Evolutionary conservation across 2,329 filamentous ascomycete species (phyloP), one percentile per base, ranked within the genome.

Genomic region (Paecilomyces formosus): DNA sequence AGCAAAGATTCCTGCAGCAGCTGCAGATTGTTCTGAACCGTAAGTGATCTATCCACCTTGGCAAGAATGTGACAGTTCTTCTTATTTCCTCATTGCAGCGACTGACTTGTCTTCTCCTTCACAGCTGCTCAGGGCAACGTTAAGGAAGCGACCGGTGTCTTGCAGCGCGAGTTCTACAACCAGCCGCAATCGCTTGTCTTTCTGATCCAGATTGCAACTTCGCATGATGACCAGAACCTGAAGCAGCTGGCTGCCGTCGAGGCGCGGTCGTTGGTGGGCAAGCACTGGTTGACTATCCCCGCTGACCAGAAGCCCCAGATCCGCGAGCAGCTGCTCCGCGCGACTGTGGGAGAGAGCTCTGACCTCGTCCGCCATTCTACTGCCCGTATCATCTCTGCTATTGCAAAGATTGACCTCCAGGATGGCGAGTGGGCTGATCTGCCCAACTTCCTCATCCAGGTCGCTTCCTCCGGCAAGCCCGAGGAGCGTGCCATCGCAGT

Each of bases 111-210:
- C 30, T 31, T 31, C 30, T 31, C 11, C 7, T 9, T 31, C 11
- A 31, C 70, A 96, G 92, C 94, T 72, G 88, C 96, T 78, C 96
- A 92, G 65, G 86, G 90, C 67, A 86, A 87, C 77, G 87, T 96
- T 76, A 95, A 97, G 84, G 86, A 89, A 65, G 91, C 92, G 63
- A 99, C 93, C 18, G 86, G 89, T 60, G 87, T 92, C 69, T 85
- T 97, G 61, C 92, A 96, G 77, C 94, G 95, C 77, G 90, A 89
- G 77, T 97, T 90, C 82, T 97, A 96, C 81, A 87, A 86, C 69
- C 85, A 91, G 66, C 88, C 93, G 45, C 85, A 92, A 69, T 90
- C 91, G 15, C 85, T 97, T 59, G 83, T 93, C 58, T 86, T 90
- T 68, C 88, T 97, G 62, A 85, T 97, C 66, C 91, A 97, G 77